phyloP scores from a whole-genome alignment of 208 protist species.

The Phytomonas sp. region DNA sequence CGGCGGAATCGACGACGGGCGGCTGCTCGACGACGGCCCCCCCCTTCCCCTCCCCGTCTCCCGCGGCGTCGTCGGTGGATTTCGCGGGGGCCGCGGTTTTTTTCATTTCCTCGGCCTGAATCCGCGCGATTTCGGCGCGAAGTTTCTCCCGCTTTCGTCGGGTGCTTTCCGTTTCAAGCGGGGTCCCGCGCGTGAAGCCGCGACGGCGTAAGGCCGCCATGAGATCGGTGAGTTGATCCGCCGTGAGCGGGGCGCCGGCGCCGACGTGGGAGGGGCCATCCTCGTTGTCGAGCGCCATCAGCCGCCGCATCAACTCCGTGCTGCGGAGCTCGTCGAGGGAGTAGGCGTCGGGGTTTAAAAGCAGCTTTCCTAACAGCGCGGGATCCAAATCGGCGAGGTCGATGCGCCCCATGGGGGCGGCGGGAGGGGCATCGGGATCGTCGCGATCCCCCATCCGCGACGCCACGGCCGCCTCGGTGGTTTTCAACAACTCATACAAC shows the following conservation, averaged over 20 bases:
- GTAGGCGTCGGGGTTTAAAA: slow-evolving; percentile 23
- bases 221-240: slow-evolving; percentile 31
- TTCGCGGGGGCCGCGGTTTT: neutral
- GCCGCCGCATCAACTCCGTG: slow-evolving; percentile 37
- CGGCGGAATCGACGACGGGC: too few relatives aligned
- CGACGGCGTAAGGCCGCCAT: slow-evolving; percentile 25
- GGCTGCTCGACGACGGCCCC: too few relatives aligned
- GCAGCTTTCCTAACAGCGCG: slow-evolving; percentile 43
- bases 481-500: slow-evolving; percentile 41
- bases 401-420: slow-evolving; percentile 4
- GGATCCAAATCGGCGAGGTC: slow-evolving; percentile 25
- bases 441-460: too few relatives aligned
- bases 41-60: slow-evolving; percentile 8
- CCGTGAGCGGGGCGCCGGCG: slow-evolving; percentile 14
- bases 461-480: slow-evolving; percentile 16
- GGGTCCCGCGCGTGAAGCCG: neutral
- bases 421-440: too few relatives aligned
- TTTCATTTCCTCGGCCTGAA: slow-evolving; percentile 10
- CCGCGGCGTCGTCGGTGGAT: neutral
- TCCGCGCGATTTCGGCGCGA: slow-evolving; percentile 18
- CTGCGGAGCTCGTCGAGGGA: slow-evolving; percentile 44
- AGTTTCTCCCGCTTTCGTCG: slow-evolving; percentile 29
- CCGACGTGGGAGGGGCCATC: slow-evolving; percentile 1
- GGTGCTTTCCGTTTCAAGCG: slow-evolving; percentile 26
- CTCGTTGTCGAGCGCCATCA: slow-evolving; percentile 33